Evolutionary conservation across 371 early-diverging fungal species (phyloP).

Genomic region (Lichtheimia ornata): DNA sequence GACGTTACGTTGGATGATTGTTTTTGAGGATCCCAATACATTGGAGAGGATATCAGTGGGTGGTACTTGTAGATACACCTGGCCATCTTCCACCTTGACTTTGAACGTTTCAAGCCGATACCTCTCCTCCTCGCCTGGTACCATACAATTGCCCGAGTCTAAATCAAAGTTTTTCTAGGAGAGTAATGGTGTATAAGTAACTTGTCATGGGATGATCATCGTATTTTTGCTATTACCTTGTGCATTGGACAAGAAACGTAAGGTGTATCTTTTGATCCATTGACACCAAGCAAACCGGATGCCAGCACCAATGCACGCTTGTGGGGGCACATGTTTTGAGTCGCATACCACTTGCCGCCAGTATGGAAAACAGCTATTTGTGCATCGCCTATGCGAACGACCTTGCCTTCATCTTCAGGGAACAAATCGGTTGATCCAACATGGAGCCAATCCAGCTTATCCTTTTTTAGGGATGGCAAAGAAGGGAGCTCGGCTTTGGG

Average conservation of each 20-base stretch:
- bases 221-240: conserved; percentile 30
- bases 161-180: conserved; percentile 59
- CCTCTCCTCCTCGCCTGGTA: conserved; percentile 45
- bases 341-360: conserved; percentile 59
- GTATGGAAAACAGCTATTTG: conserved; percentile 65
- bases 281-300: conserved; percentile 57
- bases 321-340: conserved; percentile 77
- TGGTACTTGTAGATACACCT: conserved; percentile 52
- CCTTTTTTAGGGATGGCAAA: conserved; percentile 2
- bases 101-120: conserved; percentile 55
- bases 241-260: conserved; percentile 72
- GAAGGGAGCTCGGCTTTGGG: conserved; percentile 43
- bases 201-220: too few species aligned
- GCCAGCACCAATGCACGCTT: conserved; percentile 71
- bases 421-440: conserved; percentile 38
- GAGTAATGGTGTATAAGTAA: too few species aligned
- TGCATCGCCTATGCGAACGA: conserved; percentile 56
- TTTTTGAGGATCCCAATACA: conserved; percentile 50
- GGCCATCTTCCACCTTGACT: conserved; percentile 47
- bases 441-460: conserved; percentile 24
- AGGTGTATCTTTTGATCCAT: conserved; percentile 29
- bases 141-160: conserved; percentile 49
- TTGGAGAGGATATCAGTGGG: conserved; percentile 44
- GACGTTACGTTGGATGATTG: conserved; percentile 41
- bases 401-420: conserved; percentile 52